Percentiles rank a stretch among this genome's conserved stretches.
phyloP scores from a whole-genome alignment of 352 stramenopile genomes.

The Pilasporangium apinafurcum region DNA sequence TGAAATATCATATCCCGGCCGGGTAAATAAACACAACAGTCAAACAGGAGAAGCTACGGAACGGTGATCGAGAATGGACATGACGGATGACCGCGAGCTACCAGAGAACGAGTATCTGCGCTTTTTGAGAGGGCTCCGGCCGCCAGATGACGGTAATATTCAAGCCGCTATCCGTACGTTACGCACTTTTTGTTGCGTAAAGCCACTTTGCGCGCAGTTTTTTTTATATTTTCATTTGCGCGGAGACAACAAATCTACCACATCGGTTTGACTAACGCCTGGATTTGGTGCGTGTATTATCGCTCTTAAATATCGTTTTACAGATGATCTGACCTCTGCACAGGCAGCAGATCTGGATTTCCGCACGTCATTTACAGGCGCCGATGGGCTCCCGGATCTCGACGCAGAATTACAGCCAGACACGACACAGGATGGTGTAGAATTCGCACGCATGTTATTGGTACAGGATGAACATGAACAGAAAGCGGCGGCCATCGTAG shows the following conservation, averaged over 20 bases:
- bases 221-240: background rate
- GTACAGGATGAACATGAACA: constrained; percentile 55
- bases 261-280: too few species aligned
- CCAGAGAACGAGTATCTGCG: constrained; percentile 72
- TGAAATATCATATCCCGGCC: too few species aligned
- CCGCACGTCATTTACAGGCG: constrained; percentile 53
- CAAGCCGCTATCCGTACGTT: constrained; percentile 35
- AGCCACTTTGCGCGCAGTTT: background rate
- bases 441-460: constrained; percentile 69
- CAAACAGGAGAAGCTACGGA: background rate
- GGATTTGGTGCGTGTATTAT: too few species aligned
- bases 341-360: constrained; percentile 71
- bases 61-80: constrained; percentile 6
- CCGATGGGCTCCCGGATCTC: constrained; percentile 53
- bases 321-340: constrained; percentile 46
- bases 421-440: constrained; percentile 38
- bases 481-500: background rate
- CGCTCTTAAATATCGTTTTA: too few species aligned
- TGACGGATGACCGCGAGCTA: constrained; percentile 19
- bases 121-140: constrained; percentile 62
- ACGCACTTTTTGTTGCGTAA: constrained; percentile 2
- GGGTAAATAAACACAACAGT: background rate
- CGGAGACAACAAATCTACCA: too few species aligned
- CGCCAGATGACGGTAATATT: constrained; percentile 38
- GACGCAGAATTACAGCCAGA: constrained; percentile 39